These are phyloP conservation scores for Aaosphaeria arxii DNA, from an alignment of 2,329 filamentous ascomycete genomes.

Conservation along the genomic window DNA sequence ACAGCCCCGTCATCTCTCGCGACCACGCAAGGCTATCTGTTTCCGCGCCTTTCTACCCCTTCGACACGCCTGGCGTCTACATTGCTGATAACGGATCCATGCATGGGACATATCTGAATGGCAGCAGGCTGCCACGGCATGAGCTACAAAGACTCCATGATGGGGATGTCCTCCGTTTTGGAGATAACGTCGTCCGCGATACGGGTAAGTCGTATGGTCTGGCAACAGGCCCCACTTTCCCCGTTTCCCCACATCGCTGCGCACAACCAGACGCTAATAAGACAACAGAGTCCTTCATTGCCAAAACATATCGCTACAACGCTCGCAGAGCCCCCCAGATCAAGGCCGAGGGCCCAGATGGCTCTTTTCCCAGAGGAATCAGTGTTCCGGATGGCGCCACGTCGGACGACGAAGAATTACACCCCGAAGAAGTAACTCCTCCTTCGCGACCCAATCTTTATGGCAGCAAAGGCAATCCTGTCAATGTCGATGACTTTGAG, in stretches of 20 bases:
- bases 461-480: slow-evolving; percentile 25
- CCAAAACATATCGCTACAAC: slow-evolving; percentile 30
- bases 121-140: slow-evolving; percentile 22
- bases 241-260: too few species aligned
- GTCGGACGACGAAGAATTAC: slow-evolving; percentile 20
- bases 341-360: background rate
- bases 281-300: slow-evolving; percentile 21
- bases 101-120: slow-evolving; percentile 60
- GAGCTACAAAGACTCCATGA: slow-evolving; percentile 18
- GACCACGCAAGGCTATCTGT: slow-evolving; percentile 56
- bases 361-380: slow-evolving; percentile 23
- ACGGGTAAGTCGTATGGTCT: slow-evolving; percentile 21
- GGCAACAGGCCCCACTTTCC: slow-evolving; percentile 4
- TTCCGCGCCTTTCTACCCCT: slow-evolving; percentile 3
- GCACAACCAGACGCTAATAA: background rate
- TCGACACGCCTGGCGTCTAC: slow-evolving; percentile 30
- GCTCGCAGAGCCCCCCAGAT: slow-evolving; percentile 5
- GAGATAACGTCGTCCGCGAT: slow-evolving; percentile 33
- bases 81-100: slow-evolving; percentile 58
- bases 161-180: slow-evolving; percentile 37
- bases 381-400: slow-evolving; percentile 29
- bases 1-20: slow-evolving; percentile 70
- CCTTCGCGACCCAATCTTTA: slow-evolving; percentile 4
- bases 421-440: background rate
- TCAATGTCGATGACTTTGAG: slow-evolving; percentile 29